Conservation (phyloP, 208 protist species). For the Trypanosoma scelopori region DNA sequence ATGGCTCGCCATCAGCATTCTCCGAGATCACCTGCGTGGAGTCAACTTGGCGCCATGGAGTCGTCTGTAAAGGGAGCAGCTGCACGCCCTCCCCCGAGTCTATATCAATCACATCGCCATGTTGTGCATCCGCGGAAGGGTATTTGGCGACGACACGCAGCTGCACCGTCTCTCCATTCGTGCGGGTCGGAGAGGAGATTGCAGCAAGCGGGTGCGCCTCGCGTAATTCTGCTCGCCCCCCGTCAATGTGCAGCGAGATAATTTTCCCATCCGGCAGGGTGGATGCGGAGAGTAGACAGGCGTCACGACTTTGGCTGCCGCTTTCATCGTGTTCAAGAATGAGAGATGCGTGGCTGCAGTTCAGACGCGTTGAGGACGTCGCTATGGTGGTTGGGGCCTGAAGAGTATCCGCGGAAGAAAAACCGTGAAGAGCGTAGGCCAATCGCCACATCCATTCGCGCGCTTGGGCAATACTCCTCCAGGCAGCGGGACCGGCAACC, state of each 20-base stretch:
- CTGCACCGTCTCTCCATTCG: background rate
- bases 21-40: slow-evolving; percentile 7
- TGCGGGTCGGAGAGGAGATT: background rate
- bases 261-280: slow-evolving; percentile 4
- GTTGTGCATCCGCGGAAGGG: background rate
- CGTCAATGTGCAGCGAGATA: slow-evolving; percentile 20
- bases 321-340: background rate
- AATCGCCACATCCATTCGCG: slow-evolving; percentile 16
- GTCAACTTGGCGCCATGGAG: background rate
- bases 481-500: too few relatives aligned
- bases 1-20: slow-evolving; percentile 9
- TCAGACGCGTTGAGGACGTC: background rate
- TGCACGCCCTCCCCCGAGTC: background rate
- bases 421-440: slow-evolving; percentile 11
- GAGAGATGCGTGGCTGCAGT: slow-evolving; percentile 10
- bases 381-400: background rate
- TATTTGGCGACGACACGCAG: background rate
- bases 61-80: background rate
- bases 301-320: slow-evolving; percentile 3
- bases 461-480: background rate
- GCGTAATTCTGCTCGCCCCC: slow-evolving; percentile 15
- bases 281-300: slow-evolving; percentile 7
- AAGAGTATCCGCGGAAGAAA: background rate
- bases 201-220: slow-evolving; percentile 2
- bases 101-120: background rate